A percentile compares a stretch with the other conserved stretches of the same genome.
Evolutionary conservation across 2,329 filamentous ascomycete species (phyloP).

Genomic region (Aspergillus alliaceus): DNA sequence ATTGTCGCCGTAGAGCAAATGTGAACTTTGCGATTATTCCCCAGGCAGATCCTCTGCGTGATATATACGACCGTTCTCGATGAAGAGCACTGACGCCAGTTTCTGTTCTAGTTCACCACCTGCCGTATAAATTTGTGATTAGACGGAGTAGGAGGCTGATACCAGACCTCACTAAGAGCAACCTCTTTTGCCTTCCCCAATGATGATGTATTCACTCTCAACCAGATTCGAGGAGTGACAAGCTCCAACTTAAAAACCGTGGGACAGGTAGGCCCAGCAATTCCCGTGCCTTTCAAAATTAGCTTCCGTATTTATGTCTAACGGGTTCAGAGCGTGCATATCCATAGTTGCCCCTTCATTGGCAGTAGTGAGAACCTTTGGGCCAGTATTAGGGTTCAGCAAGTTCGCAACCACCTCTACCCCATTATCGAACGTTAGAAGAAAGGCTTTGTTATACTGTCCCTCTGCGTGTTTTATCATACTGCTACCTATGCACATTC

Average conservation of each 20-base stretch:
- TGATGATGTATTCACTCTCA: constrained; percentile 14
- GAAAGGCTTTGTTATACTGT: constrained; percentile 6
- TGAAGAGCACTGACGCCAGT: background rate
- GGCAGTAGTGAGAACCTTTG: constrained; percentile 1
- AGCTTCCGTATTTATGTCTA: background rate
- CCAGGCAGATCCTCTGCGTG: background rate
- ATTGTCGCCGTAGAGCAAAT: background rate
- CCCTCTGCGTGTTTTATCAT: background rate
- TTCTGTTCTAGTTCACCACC: background rate
- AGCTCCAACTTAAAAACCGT: constrained; percentile 6
- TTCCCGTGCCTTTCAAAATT: constrained; percentile 1
- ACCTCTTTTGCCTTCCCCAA: constrained; percentile 10
- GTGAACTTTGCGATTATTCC: background rate
- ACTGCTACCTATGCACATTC: background rate
- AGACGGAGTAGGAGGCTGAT: background rate
- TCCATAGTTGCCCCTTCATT: constrained; percentile 8
- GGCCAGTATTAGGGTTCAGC: constrained; percentile 3
- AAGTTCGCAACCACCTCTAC: constrained; percentile 3
- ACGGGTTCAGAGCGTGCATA: constrained; percentile 1
- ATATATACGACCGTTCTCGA: background rate
- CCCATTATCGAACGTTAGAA: constrained; percentile 4
- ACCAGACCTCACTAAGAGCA: constrained; percentile 1
- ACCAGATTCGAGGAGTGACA: constrained; percentile 4
- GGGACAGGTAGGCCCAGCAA: constrained; percentile 12
- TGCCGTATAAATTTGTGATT: constrained; percentile 1